A percentile compares a stretch with the other conserved stretches of the same genome.
These are phyloP conservation scores for Klebsormidium nitens DNA, from an alignment of 139 green algal species.

Conservation along the genomic window DNA sequence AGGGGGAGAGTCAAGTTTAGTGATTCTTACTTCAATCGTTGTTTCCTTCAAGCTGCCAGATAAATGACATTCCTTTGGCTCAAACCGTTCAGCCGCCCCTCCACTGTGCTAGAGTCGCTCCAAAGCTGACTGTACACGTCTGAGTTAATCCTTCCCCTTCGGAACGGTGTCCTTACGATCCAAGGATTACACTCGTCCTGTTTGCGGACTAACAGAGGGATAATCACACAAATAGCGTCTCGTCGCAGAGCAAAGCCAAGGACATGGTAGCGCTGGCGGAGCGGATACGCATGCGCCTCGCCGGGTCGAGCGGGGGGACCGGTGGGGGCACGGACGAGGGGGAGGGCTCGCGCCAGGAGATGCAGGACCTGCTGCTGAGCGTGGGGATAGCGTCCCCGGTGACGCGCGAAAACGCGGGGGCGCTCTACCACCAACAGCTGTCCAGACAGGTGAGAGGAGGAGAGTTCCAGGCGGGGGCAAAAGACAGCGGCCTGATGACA, in stretches of 20 bases:
- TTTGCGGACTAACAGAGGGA: too few relatives aligned
- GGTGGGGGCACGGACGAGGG: not conserved
- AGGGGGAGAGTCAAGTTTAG: not conserved
- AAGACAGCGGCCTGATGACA: too few relatives aligned
- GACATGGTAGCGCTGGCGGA: constrained; percentile 37
- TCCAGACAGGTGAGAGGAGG: constrained; percentile 55
- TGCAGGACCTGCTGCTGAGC: constrained; percentile 68
- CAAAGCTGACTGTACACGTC: too few relatives aligned
- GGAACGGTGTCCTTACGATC: too few relatives aligned
- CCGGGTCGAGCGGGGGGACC: not conserved
- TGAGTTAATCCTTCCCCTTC: too few relatives aligned
- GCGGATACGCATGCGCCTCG: constrained; percentile 19
- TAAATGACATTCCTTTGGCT: too few relatives aligned
- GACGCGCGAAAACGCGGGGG: constrained; percentile 73
- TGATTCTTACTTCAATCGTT: too few relatives aligned
- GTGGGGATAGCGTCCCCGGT: constrained; percentile 85
- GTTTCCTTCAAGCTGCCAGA: too few relatives aligned
- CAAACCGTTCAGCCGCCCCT: too few relatives aligned
- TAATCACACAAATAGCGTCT: not conserved
- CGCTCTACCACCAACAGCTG: constrained; percentile 78
- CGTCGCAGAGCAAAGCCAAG: constrained; percentile 30
- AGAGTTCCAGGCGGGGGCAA: too few relatives aligned
- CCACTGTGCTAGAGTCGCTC: too few relatives aligned
- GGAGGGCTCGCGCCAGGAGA: constrained; percentile 42
- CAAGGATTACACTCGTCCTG: too few relatives aligned